Base-by-base conservation (phyloP, 2,329 filamentous ascomycete genomes). In the Colletotrichum orbiculare region DNA sequence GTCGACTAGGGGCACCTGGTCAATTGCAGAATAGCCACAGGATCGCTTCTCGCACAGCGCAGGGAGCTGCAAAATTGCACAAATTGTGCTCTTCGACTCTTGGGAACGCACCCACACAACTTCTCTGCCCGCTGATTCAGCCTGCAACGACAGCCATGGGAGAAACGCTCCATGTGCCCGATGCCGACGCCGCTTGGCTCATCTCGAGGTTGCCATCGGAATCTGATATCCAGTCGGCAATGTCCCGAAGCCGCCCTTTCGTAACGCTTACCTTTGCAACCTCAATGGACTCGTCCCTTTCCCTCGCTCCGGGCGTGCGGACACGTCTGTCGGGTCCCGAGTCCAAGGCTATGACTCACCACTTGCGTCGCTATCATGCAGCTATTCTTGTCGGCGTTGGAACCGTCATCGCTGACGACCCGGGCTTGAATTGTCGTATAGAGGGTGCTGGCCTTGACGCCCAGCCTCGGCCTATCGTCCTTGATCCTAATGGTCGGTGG, bases 341-440 rank as follows among this genome's bases (percentile, higher is more conserved):
- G 68, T 93, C 93, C 42, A 97, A 97, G 77, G 87, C 92, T 57
- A 96, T 98, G 93, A 97, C 95, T 0, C 95, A 98, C 77, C 93
- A 91, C 75, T 86, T 98, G 35, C 92, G 95, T 71, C 89, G 90
- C 11, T 86, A 85, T 13, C 94, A 98, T 78, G 88, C 92, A 68
- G 93, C 92, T 43, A 97, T 97, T 70, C 83, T 96, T 33, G 83
- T 98, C 38, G 95, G 95, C 25, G 92, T 91, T 5, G 91, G 91
- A 3, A 98, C 95, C 1, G 92, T 93, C 8, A 81, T 93, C 34
- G 91, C 92, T 17, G 95, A 98, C 75, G 87, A 97, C 73, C 95
- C 95, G 2, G 89, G 88, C 2, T 81, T 98, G 57, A 97, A 97
- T 75, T 96, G 92, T 74, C 89, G 94, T 15, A 84, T 94, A 48